Percentiles rank a stretch among this genome's conserved stretches.
These are phyloP conservation scores for Starmerella scarabaei DNA, from an alignment of 805 yeast genomes.

Conservation along the genomic window DNA sequence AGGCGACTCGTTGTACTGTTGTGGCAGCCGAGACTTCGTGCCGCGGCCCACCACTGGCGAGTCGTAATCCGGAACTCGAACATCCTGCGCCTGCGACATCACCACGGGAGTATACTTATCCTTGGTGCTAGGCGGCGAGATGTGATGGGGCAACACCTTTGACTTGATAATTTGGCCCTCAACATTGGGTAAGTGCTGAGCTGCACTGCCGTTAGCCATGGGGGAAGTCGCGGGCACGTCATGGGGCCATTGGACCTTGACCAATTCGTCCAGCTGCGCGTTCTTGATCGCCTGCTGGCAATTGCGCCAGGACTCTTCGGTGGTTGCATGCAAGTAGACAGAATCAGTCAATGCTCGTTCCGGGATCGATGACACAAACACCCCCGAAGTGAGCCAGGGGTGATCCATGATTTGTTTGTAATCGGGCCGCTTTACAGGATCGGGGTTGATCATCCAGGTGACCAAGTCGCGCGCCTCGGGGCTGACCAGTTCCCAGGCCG, in stretches of 20 bases:
- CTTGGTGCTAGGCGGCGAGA: slow-evolving; percentile 86
- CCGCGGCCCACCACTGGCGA: slow-evolving; percentile 23
- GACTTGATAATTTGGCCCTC: slow-evolving; percentile 32
- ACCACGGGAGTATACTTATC: slow-evolving; percentile 52
- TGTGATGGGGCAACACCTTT: slow-evolving; percentile 67
- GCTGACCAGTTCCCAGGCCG: slow-evolving; percentile 10
- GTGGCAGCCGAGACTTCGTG: slow-evolving; percentile 1
- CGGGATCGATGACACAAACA: slow-evolving; percentile 62
- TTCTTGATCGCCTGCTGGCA: slow-evolving; percentile 51
- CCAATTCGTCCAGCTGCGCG: slow-evolving; percentile 38
- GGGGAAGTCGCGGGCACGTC: background rate
- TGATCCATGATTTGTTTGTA: slow-evolving; percentile 66
- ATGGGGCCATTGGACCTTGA: background rate
- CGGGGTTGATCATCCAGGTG: slow-evolving; percentile 49
- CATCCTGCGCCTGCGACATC: slow-evolving; percentile 17
- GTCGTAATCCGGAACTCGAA: slow-evolving; percentile 16
- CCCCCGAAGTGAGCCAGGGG: slow-evolving; percentile 68
- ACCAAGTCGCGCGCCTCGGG: slow-evolving; percentile 60
- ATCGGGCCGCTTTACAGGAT: slow-evolving; percentile 72
- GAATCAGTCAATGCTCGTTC: slow-evolving; percentile 47
- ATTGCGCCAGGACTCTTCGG: slow-evolving; percentile 52
- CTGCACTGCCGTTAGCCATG: background rate
- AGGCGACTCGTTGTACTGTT: slow-evolving; percentile 7
- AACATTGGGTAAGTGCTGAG: background rate
- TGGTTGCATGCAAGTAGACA: slow-evolving; percentile 46